phyloP scores from a whole-genome alignment of 495 filamentous ascomycete genomes.

The Sordaria brevicollis region DNA sequence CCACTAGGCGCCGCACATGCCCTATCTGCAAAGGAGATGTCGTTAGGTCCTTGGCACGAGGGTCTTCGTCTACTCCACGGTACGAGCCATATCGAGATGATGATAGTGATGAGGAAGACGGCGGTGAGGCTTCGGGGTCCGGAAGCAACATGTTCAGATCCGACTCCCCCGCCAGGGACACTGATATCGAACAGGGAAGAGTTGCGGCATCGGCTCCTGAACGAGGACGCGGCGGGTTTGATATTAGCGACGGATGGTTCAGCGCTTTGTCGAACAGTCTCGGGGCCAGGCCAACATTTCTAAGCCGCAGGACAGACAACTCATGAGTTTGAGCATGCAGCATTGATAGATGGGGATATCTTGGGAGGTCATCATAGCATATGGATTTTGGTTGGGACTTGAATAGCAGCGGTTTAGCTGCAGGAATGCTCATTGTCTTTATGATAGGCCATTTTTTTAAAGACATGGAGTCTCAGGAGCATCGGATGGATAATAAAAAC shows the following conservation, averaged over 20 bases:
- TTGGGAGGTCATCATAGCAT: not conserved
- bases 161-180: constrained; percentile 4
- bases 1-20: constrained; percentile 86
- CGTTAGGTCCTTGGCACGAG: constrained; percentile 49
- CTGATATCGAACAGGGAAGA: constrained; percentile 22
- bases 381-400: not conserved
- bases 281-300: constrained; percentile 30
- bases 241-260: not conserved
- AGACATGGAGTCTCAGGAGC: not conserved
- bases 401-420: not conserved
- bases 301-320: constrained; percentile 41
- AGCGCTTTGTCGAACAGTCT: not conserved
- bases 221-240: not conserved
- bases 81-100: constrained; percentile 39
- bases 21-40: constrained; percentile 98
- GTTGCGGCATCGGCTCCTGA: not conserved
- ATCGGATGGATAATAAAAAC: not conserved
- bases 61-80: constrained; percentile 31
- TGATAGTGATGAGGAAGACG: constrained; percentile 35
- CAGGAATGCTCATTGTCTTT: not conserved
- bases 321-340: not conserved
- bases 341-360: not conserved
- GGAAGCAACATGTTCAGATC: constrained; percentile 2
- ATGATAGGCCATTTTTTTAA: not conserved
- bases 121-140: constrained; percentile 7